phyloP scores from a whole-genome alignment of 495 filamentous ascomycete species.

The Talaromyces borbonicus region DNA sequence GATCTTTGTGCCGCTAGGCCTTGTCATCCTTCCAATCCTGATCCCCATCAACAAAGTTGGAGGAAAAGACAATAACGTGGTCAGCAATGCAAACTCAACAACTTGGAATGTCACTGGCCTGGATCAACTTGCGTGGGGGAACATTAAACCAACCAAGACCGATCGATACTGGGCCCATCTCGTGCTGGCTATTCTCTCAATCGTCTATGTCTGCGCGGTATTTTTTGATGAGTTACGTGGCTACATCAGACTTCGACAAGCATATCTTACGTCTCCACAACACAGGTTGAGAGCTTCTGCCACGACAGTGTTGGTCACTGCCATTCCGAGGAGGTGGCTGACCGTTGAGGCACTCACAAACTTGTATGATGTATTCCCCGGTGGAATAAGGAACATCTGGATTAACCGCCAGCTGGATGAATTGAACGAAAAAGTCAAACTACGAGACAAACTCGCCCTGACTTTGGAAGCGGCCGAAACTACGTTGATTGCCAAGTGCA shows the following conservation, averaged over 20 bases:
- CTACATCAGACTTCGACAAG: constrained; percentile 91
- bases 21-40: constrained; percentile 75
- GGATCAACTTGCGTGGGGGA: constrained; percentile 83
- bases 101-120: constrained; percentile 54
- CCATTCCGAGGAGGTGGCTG: constrained; percentile 84
- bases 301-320: constrained; percentile 85
- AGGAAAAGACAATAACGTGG: constrained; percentile 51
- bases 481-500: constrained; percentile 65
- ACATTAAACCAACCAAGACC: constrained; percentile 61
- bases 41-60: constrained; percentile 71
- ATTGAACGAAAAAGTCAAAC: constrained; percentile 75
- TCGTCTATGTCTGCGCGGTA: constrained; percentile 77
- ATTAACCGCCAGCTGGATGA: constrained; percentile 87
- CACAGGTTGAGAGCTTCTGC: constrained; percentile 92
- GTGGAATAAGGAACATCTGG: constrained; percentile 93
- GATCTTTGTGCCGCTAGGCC: constrained; percentile 75
- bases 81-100: constrained; percentile 23
- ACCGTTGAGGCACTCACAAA: constrained; percentile 66
- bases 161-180: constrained; percentile 84
- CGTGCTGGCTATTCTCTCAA: constrained; percentile 65
- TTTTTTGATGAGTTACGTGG: constrained; percentile 80
- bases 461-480: constrained; percentile 78
- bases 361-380: constrained; percentile 95
- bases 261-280: constrained; percentile 90
- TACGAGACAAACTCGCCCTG: constrained; percentile 59